Conservation (phyloP, 192 early-diverging fungal species). For the Coemansia sp. region DNA sequence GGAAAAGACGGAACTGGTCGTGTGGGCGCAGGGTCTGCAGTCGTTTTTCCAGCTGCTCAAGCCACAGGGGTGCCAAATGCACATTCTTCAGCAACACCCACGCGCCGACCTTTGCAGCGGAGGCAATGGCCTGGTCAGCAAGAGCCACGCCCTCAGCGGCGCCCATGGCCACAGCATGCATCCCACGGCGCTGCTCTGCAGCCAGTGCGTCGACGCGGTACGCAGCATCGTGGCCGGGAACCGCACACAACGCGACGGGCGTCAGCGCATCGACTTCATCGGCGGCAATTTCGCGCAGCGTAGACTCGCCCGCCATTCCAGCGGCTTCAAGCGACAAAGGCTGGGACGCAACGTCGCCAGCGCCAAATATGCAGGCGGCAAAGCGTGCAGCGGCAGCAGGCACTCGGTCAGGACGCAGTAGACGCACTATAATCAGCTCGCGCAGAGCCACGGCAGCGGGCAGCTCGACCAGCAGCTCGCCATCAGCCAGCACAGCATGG, state of each 20-base stretch:
- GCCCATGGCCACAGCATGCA: slow-evolving; percentile 95
- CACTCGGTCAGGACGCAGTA: slow-evolving; percentile 88
- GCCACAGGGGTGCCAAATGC: slow-evolving; percentile 93
- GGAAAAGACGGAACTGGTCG: slow-evolving; percentile 86
- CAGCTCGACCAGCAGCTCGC: slow-evolving; percentile 2
- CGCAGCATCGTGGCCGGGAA: slow-evolving; percentile 94
- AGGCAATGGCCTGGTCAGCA: slow-evolving; percentile 87
- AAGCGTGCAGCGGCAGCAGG: slow-evolving; percentile 68
- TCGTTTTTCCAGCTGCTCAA: slow-evolving; percentile 93
- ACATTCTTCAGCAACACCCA: slow-evolving; percentile 99
- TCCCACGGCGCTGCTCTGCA: slow-evolving; percentile 54
- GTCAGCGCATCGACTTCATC: slow-evolving; percentile 72
- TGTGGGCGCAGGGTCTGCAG: slow-evolving; percentile 83
- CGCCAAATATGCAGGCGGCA: slow-evolving; percentile 60
- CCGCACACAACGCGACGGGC: slow-evolving; percentile 89
- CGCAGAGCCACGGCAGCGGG: slow-evolving; percentile 62
- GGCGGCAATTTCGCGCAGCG: slow-evolving; percentile 65
- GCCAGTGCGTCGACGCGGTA: slow-evolving; percentile 92
- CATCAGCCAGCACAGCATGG: slow-evolving; percentile 16
- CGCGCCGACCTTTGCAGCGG: slow-evolving; percentile 75
- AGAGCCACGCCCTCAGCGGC: slow-evolving; percentile 88
- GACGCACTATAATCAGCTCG: slow-evolving; percentile 78
- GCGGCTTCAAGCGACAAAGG: slow-evolving; percentile 5
- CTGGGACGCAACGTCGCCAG: neutral
- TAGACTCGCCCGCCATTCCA: slow-evolving; percentile 59